Conservation (phyloP, 2,329 filamentous ascomycete genomes). For the Sclerotinia spermophila region DNA sequence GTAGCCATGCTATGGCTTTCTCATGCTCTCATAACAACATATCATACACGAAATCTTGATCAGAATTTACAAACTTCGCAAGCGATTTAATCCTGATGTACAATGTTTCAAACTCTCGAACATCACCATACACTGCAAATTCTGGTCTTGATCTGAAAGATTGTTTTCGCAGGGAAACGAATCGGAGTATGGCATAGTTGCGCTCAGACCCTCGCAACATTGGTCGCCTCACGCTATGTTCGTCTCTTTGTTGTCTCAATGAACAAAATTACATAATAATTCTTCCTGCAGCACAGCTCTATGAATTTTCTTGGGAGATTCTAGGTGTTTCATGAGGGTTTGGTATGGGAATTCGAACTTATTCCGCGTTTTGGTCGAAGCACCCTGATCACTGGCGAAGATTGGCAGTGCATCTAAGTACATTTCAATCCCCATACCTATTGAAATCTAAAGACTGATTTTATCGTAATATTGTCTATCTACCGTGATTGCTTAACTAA, state of each 20-base stretch:
- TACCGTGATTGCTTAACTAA: background rate
- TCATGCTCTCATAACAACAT: background rate
- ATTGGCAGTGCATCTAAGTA: background rate
- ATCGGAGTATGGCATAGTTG: background rate
- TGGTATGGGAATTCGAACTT: background rate
- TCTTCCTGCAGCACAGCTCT: background rate
- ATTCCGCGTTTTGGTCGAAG: background rate
- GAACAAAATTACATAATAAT: background rate
- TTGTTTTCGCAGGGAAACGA: background rate
- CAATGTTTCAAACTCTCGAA: background rate
- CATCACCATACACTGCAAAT: background rate
- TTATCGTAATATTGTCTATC: background rate
- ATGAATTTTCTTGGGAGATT: background rate
- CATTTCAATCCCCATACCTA: background rate
- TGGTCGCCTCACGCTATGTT: constrained; percentile 5
- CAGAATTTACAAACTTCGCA: too few species aligned
- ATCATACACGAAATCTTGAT: background rate
- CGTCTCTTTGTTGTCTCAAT: background rate
- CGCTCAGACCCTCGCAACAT: constrained; percentile 4
- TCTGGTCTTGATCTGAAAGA: background rate
- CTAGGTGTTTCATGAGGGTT: constrained; percentile 1
- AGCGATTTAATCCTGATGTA: background rate
- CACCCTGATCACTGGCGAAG: background rate
- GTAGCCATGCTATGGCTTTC: background rate
- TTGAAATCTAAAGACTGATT: background rate